phyloP scores from a whole-genome alignment of 495 filamentous ascomycete species.

The Chaetomium cochliodes region DNA sequence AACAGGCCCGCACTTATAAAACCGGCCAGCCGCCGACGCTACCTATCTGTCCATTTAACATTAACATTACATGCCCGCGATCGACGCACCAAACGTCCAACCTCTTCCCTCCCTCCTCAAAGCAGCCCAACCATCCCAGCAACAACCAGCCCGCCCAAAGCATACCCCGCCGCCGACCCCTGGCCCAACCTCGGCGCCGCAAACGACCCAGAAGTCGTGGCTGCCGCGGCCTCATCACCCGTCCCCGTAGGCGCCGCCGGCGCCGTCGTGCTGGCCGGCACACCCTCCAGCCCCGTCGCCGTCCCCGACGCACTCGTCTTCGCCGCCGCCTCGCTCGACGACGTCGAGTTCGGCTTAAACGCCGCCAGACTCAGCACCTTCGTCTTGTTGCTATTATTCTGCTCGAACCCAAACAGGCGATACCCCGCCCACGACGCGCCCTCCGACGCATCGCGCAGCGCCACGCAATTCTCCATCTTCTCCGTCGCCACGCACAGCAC shows the following conservation, averaged over 20 bases:
- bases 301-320: not conserved
- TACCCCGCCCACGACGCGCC: not conserved
- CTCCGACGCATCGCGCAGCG: constrained; percentile 1
- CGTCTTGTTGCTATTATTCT: not conserved
- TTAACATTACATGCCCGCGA: no score
- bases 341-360: constrained; percentile 3
- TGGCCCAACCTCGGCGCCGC: constrained; percentile 12
- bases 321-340: not conserved
- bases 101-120: not conserved
- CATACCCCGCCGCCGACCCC: constrained; percentile 8
- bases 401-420: no score
- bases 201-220: constrained; percentile 4
- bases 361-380: constrained; percentile 6
- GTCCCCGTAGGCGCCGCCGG: not conserved
- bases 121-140: constrained; percentile 5
- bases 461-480: not conserved
- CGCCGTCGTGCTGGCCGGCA: not conserved
- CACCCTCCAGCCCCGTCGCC: constrained; percentile 3
- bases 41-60: no score
- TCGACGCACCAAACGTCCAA: no score
- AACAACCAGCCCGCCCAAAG: constrained; percentile 9
- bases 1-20: no score
- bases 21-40: no score
- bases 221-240: not conserved
- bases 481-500: not conserved